Evolutionary conservation across 1,139 yeast species (phyloP), one percentile per base, ranked within the genome.

Genomic region (Schizosaccharomyces versatilis): DNA sequence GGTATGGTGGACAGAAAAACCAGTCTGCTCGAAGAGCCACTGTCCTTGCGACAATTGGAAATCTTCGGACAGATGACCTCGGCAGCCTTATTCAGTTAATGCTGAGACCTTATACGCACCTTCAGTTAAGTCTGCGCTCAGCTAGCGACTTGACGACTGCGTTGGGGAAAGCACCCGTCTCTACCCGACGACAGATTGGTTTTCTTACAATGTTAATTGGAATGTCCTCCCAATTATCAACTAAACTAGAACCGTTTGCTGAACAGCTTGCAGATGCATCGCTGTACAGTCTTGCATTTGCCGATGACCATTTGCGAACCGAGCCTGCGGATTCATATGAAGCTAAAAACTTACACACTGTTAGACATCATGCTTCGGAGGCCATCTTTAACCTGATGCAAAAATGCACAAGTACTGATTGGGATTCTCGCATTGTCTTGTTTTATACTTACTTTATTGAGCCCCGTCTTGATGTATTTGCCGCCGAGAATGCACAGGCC

Each of bases 21-120:
- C 83, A 83, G 62, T 75, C 77, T 58, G 80, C 88, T 32, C 75
- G 84, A 61, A 82, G 85, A 61, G 74, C 74, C 63, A 90, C 96
- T 1, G 85, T 86, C 3, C 71, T 90, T 14, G 73, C 81, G 17
- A 73, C 83, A 1, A 68, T 90, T 54, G 83, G 84, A 36, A 79
- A 74, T 59, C 71, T 90, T 54, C 71, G 74, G 19, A 75, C 76
- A 17, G 66, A 69, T 6, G 75, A 77, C 59, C 73, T 86, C 39
- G 67, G 69, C 8, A 71, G 74, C 54, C 88, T 88, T 63, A 69
- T 86, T 48, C 62, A 69, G 38, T 70, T 86, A 52, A 84, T 88
- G 7, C 71, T 80, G 42, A 76, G 74, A 32, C 77, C 52, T 14
- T 49, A 15, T 32, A 10, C 15, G 15, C 24, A 12, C 6, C 48